Percentiles rank a stretch among this genome's conserved stretches.
These are phyloP conservation scores for Polytrichum commune DNA, from an alignment of 225 moss, liverwort and hornwort genomes.

Conservation along the genomic window DNA sequence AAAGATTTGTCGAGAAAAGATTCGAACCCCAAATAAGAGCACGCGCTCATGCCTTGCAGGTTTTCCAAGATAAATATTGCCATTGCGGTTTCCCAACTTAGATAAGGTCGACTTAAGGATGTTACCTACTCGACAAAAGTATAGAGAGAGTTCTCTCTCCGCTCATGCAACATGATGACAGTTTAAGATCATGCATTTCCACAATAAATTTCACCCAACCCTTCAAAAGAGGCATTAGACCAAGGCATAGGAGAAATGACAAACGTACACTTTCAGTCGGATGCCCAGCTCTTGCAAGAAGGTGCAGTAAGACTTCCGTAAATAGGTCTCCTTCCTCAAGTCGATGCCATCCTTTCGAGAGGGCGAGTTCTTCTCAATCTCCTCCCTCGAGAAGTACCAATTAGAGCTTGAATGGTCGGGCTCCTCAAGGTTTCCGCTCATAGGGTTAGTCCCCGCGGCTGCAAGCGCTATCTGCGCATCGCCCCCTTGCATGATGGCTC, in stretches of 20 bases:
- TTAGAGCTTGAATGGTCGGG: constrained; percentile 79
- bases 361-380: constrained; percentile 78
- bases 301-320: constrained; percentile 81
- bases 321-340: constrained; percentile 83
- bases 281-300: constrained; percentile 94
- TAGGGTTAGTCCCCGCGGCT: constrained; percentile 26
- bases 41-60: too few species aligned
- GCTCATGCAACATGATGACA: too few species aligned
- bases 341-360: constrained; percentile 83
- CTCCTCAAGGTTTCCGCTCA: constrained; percentile 74
- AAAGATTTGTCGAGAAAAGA: too few species aligned
- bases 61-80: too few species aligned
- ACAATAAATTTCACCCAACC: background rate
- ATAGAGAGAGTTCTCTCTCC: too few species aligned
- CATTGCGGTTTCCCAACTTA: too few species aligned
- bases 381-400: constrained; percentile 81
- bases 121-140: too few species aligned
- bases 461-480: constrained; percentile 40
- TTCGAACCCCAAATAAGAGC: too few species aligned
- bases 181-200: background rate
- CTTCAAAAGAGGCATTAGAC: background rate
- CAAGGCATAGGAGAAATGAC: background rate
- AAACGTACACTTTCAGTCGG: constrained; percentile 85
- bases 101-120: too few species aligned
- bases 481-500: constrained; percentile 4